Conservation (phyloP, 2,329 filamentous ascomycete genomes). For the Diplodia sapinea region DNA sequence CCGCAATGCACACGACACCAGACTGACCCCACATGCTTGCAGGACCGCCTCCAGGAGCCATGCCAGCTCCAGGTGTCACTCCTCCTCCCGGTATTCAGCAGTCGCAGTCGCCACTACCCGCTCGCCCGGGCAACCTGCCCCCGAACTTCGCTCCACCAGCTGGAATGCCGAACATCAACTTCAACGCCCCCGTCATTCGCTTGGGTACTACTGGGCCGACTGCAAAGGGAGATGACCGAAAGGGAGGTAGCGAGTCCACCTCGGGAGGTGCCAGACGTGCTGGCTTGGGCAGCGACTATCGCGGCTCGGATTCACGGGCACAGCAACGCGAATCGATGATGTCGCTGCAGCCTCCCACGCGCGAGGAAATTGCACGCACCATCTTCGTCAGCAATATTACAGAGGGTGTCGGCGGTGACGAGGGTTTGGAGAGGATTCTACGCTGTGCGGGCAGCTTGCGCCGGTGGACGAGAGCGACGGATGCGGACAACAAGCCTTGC, state of each 20-base stretch:
- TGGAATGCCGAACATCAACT: slow-evolving; percentile 97
- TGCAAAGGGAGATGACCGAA: slow-evolving; percentile 54
- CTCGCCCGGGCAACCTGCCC: slow-evolving; percentile 79
- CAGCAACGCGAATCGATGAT: slow-evolving; percentile 72
- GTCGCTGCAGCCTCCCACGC: slow-evolving; percentile 78
- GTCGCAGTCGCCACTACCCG: slow-evolving; percentile 74
- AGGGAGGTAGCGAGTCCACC: slow-evolving; percentile 50
- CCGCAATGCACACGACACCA: neutral
- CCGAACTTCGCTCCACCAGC: slow-evolving; percentile 84
- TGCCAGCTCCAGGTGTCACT: slow-evolving; percentile 75
- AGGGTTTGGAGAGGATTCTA: slow-evolving; percentile 78
- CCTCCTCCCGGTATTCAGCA: slow-evolving; percentile 79
- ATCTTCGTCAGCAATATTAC: slow-evolving; percentile 89
- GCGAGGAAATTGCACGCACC: slow-evolving; percentile 89
- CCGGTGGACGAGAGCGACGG: slow-evolving; percentile 81
- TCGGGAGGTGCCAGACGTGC: slow-evolving; percentile 41
- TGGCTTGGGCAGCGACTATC: slow-evolving; percentile 62
- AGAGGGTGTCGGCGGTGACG: slow-evolving; percentile 75
- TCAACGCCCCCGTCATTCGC: slow-evolving; percentile 94
- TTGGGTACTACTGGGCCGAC: slow-evolving; percentile 75
- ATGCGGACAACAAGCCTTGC: slow-evolving; percentile 80
- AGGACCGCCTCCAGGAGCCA: slow-evolving; percentile 74
- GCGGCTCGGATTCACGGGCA: slow-evolving; percentile 69
- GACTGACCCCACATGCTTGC: slow-evolving; percentile 18
- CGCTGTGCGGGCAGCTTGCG: slow-evolving; percentile 77